phyloP scores from a whole-genome alignment of 345 rosid species.

The Mangifera indica region DNA sequence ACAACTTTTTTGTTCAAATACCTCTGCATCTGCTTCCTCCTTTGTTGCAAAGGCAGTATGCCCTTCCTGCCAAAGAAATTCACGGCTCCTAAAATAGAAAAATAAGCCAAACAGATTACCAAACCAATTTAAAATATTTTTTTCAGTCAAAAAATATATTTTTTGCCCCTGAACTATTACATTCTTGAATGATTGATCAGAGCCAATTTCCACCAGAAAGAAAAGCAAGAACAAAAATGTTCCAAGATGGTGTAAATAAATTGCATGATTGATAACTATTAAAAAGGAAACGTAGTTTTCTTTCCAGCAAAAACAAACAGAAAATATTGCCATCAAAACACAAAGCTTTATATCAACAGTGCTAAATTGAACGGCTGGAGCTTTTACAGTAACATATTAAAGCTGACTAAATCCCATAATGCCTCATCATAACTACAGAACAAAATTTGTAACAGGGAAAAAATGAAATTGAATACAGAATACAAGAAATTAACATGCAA shows the following conservation, averaged over 20 bases:
- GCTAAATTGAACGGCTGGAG: neutral
- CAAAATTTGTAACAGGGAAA: neutral
- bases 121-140: neutral
- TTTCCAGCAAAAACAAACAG: neutral
- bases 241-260: neutral
- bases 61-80: slow-evolving; percentile 99
- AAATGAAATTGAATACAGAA: neutral
- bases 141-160: neutral
- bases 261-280: neutral
- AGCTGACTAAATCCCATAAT: neutral
- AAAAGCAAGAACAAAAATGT: neutral
- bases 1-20: slow-evolving; percentile 20
- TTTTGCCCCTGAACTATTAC: neutral
- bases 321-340: neutral
- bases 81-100: slow-evolving; percentile 74
- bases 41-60: slow-evolving; percentile 93
- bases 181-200: neutral
- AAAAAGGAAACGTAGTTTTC: neutral
- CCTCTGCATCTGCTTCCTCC: slow-evolving; percentile 91
- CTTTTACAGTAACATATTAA: neutral
- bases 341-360: neutral
- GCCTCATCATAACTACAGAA: neutral
- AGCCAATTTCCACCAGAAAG: neutral
- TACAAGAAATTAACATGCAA: neutral
- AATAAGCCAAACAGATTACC: neutral